phyloP scores from a whole-genome alignment of 1,284 basidiomycete species.

The Ustilago sp. region DNA sequence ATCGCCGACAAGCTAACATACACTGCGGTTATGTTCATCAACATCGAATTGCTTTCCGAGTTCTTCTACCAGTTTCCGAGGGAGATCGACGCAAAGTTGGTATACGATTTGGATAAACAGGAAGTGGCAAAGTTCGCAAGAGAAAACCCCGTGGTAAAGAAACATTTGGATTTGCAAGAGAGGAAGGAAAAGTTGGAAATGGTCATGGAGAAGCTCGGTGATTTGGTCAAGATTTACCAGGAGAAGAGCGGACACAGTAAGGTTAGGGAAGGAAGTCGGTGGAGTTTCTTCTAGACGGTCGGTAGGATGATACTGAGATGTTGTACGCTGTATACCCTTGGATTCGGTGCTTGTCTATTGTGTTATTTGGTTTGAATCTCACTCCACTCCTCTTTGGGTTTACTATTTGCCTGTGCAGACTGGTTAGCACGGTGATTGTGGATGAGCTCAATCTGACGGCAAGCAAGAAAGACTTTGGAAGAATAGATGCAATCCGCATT shows the following conservation, averaged over 20 bases:
- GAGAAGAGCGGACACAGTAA: constrained; percentile 53
- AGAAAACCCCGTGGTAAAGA: constrained; percentile 87
- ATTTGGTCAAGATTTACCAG: constrained; percentile 69
- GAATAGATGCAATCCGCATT: no score
- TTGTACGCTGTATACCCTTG: constrained; percentile 18
- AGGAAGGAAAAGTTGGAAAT: constrained; percentile 88
- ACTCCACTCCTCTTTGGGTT: not conserved
- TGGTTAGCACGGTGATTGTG: no score
- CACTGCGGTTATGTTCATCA: constrained; percentile 98
- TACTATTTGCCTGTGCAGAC: no score
- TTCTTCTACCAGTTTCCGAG: constrained; percentile 99
- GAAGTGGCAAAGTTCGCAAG: constrained; percentile 90
- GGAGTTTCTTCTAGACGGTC: constrained; percentile 59
- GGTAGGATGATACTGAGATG: not conserved
- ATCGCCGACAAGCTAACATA: constrained; percentile 97
- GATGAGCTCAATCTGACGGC: no score
- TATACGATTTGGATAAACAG: constrained; percentile 87
- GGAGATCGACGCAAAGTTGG: constrained; percentile 93
- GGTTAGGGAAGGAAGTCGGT: constrained; percentile 29
- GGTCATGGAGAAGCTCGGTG: constrained; percentile 69
- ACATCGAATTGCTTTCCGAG: constrained; percentile 86
- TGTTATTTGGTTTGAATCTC: not conserved
- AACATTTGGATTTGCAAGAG: constrained; percentile 94
- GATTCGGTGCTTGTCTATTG: not conserved
- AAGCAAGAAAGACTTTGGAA: no score